Conservation (phyloP, 2,329 filamentous ascomycete species). For the Calonectria pseudoturangicola region DNA sequence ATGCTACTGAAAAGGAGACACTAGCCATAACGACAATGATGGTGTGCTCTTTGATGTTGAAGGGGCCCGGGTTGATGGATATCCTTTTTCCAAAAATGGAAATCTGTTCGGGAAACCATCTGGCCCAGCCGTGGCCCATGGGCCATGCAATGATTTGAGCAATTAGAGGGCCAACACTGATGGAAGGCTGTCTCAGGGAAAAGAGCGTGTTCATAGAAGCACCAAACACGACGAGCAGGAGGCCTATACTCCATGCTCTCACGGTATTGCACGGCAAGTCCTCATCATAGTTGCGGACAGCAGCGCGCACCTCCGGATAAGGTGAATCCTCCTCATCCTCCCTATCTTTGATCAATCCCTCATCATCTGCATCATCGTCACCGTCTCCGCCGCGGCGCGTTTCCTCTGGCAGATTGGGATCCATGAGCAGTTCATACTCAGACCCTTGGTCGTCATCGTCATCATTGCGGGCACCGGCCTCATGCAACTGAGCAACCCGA, state of each 20-base stretch:
- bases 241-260: slow-evolving; percentile 78
- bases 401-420: slow-evolving; percentile 69
- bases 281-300: slow-evolving; percentile 79
- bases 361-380: slow-evolving; percentile 56
- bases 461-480: slow-evolving; percentile 62
- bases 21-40: slow-evolving; percentile 83
- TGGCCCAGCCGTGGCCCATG: slow-evolving; percentile 77
- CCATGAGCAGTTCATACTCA: slow-evolving; percentile 74
- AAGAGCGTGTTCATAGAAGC: slow-evolving; percentile 79
- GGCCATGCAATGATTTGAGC: slow-evolving; percentile 80
- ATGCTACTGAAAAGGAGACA: slow-evolving; percentile 81
- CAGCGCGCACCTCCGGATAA: slow-evolving; percentile 79
- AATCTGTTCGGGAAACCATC: slow-evolving; percentile 70
- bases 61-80: slow-evolving; percentile 80
- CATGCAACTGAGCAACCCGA: slow-evolving; percentile 64
- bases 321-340: slow-evolving; percentile 71
- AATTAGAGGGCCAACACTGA: slow-evolving; percentile 76
- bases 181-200: slow-evolving; percentile 77
- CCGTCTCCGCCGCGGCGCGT: slow-evolving; percentile 55
- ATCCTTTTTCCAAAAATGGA: slow-evolving; percentile 72
- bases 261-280: slow-evolving; percentile 80
- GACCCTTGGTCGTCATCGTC: slow-evolving; percentile 68
- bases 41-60: slow-evolving; percentile 82
- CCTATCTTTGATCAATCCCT: slow-evolving; percentile 51
- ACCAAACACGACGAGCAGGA: slow-evolving; percentile 73